Percentiles rank a stretch among this genome's conserved stretches.
phyloP scores from a whole-genome alignment of 2,329 filamentous ascomycete genomes.

The Exophiala oligosperma region DNA sequence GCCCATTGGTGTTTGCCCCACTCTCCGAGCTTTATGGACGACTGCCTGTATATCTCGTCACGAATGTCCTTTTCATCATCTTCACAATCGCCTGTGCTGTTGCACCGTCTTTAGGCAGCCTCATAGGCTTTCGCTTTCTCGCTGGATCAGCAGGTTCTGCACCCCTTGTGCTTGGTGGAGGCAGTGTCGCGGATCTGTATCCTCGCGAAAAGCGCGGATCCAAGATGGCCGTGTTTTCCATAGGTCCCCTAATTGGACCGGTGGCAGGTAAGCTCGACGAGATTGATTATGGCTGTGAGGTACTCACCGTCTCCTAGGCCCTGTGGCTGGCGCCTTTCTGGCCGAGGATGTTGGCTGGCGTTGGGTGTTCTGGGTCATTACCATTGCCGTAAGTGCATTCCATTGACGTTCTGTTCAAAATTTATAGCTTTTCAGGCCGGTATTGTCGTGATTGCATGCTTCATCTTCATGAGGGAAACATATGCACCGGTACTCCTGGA shows the following conservation, averaged over 20 bases:
- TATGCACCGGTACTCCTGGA: constrained; percentile 61
- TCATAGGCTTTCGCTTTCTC: constrained; percentile 61
- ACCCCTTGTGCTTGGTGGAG: constrained; percentile 51
- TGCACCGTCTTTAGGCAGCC: constrained; percentile 51
- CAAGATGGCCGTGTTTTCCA: constrained; percentile 24
- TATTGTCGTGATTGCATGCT: constrained; percentile 55
- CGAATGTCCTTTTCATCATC: constrained; percentile 56
- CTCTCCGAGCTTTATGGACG: constrained; percentile 59
- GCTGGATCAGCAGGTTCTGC: constrained; percentile 60
- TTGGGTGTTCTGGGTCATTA: constrained; percentile 51
- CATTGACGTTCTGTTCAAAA: constrained; percentile 36
- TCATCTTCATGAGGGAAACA: constrained; percentile 60
- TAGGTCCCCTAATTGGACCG: constrained; percentile 29
- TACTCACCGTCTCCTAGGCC: constrained; percentile 41
- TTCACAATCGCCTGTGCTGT: constrained; percentile 64
- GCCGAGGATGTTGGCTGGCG: constrained; percentile 40
- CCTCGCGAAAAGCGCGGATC: constrained; percentile 25
- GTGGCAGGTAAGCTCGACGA: constrained; percentile 43
- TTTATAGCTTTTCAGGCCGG: not conserved
- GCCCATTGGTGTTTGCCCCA: constrained; percentile 53
- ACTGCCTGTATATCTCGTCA: constrained; percentile 52
- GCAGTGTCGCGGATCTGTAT: constrained; percentile 35
- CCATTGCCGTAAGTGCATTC: constrained; percentile 68
- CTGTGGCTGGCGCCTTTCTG: constrained; percentile 62
- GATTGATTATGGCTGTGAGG: too few relatives aligned